Percentiles rank a stretch among this genome's conserved stretches.
These are phyloP conservation scores for Colletotrichum trifolii DNA, from an alignment of 2,329 filamentous ascomycete genomes.

Conservation along the genomic window DNA sequence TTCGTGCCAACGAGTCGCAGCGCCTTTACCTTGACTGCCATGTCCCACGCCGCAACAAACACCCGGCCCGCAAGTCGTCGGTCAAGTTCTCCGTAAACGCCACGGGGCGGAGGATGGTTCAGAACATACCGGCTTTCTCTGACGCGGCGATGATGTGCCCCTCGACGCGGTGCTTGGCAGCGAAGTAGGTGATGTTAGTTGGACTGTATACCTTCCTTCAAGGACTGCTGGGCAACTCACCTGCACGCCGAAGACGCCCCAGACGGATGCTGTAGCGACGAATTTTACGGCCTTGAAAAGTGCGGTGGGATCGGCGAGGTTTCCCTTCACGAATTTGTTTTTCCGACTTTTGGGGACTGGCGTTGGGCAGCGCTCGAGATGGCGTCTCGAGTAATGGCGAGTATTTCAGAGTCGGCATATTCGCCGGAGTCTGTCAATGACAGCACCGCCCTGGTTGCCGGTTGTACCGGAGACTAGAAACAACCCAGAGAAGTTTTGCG, in stretches of 20 bases:
- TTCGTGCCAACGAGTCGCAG: constrained; percentile 48
- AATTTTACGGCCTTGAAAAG: constrained; percentile 60
- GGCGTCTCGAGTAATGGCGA: constrained; percentile 70
- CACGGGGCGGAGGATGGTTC: constrained; percentile 52
- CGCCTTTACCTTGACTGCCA: constrained; percentile 44
- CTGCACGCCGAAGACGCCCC: constrained; percentile 72
- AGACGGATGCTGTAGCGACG: constrained; percentile 50
- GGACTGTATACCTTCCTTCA: constrained; percentile 51
- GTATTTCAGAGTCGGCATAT: constrained; percentile 58
- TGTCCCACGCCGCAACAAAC: constrained; percentile 47
- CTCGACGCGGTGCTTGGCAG: constrained; percentile 69
- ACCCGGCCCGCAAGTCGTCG: constrained; percentile 43
- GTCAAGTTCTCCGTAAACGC: constrained; percentile 55
- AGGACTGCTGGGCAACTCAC: constrained; percentile 42
- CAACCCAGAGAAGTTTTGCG: no score
- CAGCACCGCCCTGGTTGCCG: constrained; percentile 51
- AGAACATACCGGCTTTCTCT: constrained; percentile 44
- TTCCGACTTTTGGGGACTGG: constrained; percentile 49
- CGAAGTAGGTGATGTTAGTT: constrained; percentile 70
- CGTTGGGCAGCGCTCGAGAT: constrained; percentile 47
- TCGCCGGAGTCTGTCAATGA: constrained; percentile 45
- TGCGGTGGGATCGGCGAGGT: constrained; percentile 61
- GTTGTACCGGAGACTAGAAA: constrained; percentile 47
- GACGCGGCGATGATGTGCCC: constrained; percentile 63
- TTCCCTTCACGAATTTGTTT: constrained; percentile 67